These are phyloP conservation scores for Peterozyma xylosa DNA, from an alignment of 805 yeast species.

Conservation along the genomic window DNA sequence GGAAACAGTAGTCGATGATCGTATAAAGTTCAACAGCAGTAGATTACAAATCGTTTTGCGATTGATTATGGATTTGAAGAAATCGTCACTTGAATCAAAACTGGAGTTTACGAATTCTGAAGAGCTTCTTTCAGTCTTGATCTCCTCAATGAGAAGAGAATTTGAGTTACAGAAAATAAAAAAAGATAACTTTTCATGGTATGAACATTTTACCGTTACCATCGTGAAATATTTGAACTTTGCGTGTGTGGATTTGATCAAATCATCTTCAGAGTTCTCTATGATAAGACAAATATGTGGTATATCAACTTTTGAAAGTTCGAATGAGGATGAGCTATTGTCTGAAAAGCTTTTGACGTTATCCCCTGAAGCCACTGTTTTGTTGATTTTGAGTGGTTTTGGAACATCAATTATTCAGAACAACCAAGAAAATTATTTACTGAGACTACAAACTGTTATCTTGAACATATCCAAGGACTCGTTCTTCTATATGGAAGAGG, in stretches of 20 bases:
- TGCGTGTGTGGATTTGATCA: constrained; percentile 5
- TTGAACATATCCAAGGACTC: no score
- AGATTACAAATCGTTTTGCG: constrained; percentile 5
- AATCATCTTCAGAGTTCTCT: constrained; percentile 2
- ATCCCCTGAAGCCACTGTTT: background rate
- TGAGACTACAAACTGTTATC: no score
- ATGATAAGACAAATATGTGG: constrained; percentile 1
- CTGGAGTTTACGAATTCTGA: background rate
- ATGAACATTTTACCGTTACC: constrained; percentile 4
- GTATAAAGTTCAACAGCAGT: background rate
- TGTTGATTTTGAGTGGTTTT: background rate
- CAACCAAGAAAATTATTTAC: background rate
- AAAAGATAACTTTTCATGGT: constrained; percentile 2
- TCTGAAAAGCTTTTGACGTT: background rate
- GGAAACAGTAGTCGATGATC: background rate
- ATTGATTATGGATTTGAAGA: constrained; percentile 4
- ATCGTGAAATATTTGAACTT: constrained; percentile 6
- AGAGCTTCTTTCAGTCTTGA: background rate
- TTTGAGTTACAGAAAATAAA: background rate
- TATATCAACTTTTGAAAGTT: background rate
- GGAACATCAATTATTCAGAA: background rate
- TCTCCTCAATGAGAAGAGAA: constrained; percentile 2
- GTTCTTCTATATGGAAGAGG: no score
- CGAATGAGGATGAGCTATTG: background rate
- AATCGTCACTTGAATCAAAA: background rate